These are phyloP conservation scores for Penicillium sp. DNA, from an alignment of 2,329 filamentous ascomycete species.

Conservation along the genomic window DNA sequence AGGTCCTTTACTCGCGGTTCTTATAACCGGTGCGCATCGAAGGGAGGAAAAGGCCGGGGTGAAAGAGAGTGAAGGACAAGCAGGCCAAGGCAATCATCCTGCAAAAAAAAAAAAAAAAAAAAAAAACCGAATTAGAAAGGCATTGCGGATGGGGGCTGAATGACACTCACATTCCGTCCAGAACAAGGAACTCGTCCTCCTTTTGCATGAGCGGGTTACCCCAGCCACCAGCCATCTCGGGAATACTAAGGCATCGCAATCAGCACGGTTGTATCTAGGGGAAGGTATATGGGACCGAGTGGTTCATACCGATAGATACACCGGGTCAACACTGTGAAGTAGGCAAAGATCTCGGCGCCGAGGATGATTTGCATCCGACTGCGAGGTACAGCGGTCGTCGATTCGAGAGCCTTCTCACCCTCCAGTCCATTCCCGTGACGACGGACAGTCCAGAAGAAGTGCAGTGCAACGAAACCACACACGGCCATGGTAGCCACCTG, in stretches of 20 bases:
- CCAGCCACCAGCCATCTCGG: slow-evolving; percentile 57
- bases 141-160: background rate
- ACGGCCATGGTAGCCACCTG: slow-evolving; percentile 58
- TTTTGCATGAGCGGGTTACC: slow-evolving; percentile 52
- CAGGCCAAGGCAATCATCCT: slow-evolving; percentile 53
- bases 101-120: too few species aligned
- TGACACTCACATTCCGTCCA: slow-evolving; percentile 52
- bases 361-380: slow-evolving; percentile 32
- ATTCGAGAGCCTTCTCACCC: slow-evolving; percentile 33
- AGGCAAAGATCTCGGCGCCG: slow-evolving; percentile 39
- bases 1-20: slow-evolving; percentile 18
- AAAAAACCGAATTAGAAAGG: slow-evolving; percentile 6
- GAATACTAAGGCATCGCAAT: slow-evolving; percentile 40
- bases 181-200: slow-evolving; percentile 52
- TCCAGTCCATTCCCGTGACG: slow-evolving; percentile 30
- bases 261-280: slow-evolving; percentile 4
- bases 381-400: slow-evolving; percentile 17
- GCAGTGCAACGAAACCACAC: slow-evolving; percentile 43
- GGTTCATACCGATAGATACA: slow-evolving; percentile 48
- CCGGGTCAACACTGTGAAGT: slow-evolving; percentile 45
- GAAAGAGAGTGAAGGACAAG: slow-evolving; percentile 47
- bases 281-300: background rate
- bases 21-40: slow-evolving; percentile 35
- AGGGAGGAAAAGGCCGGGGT: slow-evolving; percentile 52
- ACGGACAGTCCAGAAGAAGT: slow-evolving; percentile 50